These are phyloP conservation scores for Corylus avellana DNA, from an alignment of 306 rosid genomes.

Conservation along the genomic window DNA sequence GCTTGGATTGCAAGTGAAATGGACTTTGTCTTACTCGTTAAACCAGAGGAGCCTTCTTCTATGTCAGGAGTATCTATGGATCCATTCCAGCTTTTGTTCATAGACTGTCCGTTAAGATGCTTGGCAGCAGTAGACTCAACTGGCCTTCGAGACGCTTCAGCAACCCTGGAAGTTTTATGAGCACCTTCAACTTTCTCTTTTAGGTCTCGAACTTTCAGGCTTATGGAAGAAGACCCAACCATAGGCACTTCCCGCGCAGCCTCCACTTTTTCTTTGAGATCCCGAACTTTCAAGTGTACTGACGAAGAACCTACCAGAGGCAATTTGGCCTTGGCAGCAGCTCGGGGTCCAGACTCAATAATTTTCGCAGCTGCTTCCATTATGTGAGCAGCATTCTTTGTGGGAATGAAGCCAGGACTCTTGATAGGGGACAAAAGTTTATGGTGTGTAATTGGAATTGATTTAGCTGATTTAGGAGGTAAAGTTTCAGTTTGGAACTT, in stretches of 20 bases:
- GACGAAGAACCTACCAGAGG: constrained; percentile 57
- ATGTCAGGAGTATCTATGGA: constrained; percentile 49
- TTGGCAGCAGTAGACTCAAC: constrained; percentile 72
- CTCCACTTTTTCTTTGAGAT: constrained; percentile 72
- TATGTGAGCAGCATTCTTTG: constrained; percentile 78
- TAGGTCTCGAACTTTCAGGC: constrained; percentile 50
- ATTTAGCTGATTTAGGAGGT: constrained; percentile 88
- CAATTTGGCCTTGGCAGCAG: constrained; percentile 51
- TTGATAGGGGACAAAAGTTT: constrained; percentile 92
- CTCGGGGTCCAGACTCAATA: constrained; percentile 68
- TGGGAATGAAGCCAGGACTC: constrained; percentile 71
- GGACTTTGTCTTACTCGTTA: constrained; percentile 65
- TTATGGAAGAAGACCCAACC: constrained; percentile 55
- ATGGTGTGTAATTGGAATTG: constrained; percentile 90
- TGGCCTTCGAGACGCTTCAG: constrained; percentile 57
- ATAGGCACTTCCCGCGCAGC: constrained; percentile 56
- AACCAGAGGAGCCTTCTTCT: constrained; percentile 51
- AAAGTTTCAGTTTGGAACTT: constrained; percentile 92
- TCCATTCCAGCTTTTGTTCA: constrained; percentile 95
- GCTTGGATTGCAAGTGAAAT: constrained; percentile 96
- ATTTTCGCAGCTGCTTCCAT: constrained; percentile 99
- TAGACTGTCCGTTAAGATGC: constrained; percentile 77
- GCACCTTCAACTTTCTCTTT: constrained; percentile 65
- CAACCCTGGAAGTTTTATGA: constrained; percentile 46
- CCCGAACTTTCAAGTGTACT: constrained; percentile 71